Evolutionary conservation across 306 rosid genomes (phyloP).

Genomic region (Inga laurina): DNA sequence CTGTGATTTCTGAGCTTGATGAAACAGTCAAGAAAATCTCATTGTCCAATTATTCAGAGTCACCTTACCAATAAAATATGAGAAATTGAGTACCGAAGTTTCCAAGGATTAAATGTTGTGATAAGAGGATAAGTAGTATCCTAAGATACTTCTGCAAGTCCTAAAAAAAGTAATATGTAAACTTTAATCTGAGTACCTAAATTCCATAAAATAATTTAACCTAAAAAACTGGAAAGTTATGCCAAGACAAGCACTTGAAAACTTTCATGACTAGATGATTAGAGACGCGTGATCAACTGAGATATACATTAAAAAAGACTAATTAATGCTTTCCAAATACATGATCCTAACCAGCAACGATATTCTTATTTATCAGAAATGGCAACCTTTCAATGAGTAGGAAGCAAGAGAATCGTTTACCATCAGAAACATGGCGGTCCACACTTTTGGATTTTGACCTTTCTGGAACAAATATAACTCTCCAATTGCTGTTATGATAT

Average conservation of each 20-base stretch:
- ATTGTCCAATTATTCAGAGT: too few species aligned
- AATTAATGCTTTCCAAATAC: neutral
- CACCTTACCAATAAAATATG: too few species aligned
- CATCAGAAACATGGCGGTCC: conserved; percentile 90
- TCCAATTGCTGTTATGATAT: conserved; percentile 84
- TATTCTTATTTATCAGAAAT: conserved; percentile 1
- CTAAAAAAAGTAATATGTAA: neutral
- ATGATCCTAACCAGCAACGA: conserved; percentile 11
- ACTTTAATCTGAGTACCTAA: neutral
- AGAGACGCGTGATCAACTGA: neutral
- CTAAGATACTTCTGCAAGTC: neutral
- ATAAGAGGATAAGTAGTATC: conserved; percentile 9
- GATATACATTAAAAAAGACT: neutral
- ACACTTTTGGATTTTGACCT: conserved; percentile 75
- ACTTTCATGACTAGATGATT: neutral
- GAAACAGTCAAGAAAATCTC: too few species aligned
- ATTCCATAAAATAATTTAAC: neutral
- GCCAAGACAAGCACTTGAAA: neutral
- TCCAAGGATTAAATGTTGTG: neutral
- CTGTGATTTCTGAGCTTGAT: neutral
- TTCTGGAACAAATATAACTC: conserved; percentile 76
- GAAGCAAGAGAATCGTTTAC: conserved; percentile 39
- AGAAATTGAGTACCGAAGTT: too few species aligned
- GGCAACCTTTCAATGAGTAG: conserved; percentile 4
- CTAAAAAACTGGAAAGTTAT: conserved; percentile 5